Conservation (phyloP, 1,284 basidiomycete genomes). For the Golubevia sp. region DNA sequence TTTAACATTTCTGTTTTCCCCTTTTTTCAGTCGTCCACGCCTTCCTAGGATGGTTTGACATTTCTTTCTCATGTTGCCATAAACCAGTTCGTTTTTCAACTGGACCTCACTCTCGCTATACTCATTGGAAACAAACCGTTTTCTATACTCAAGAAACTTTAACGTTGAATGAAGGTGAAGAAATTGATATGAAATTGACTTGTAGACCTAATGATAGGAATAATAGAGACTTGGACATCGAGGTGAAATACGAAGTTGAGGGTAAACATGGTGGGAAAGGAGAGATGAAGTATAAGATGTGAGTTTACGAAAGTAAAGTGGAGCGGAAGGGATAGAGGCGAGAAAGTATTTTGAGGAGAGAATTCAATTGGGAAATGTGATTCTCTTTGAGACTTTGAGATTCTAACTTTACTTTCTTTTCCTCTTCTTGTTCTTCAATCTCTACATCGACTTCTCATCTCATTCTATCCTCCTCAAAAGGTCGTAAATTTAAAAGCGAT, state of each 20-base stretch:
- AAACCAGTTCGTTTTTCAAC: conserved; percentile 76
- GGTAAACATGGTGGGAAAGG: conserved; percentile 25
- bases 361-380: no score
- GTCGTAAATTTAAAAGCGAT: no score
- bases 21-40: conserved; percentile 73
- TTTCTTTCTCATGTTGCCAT: conserved; percentile 93
- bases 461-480: no score
- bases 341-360: no score
- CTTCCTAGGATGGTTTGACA: conserved; percentile 99
- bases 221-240: conserved; percentile 57
- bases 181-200: conserved; percentile 39
- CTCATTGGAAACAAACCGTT: conserved; percentile 62
- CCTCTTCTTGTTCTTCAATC: no score
- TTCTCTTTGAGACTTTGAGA: no score
- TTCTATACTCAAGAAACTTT: conserved; percentile 58
- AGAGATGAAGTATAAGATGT: conserved; percentile 59
- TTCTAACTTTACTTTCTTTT: no score
- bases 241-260: conserved; percentile 43
- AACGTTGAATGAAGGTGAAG: conserved; percentile 46
- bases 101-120: conserved; percentile 57
- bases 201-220: conserved; percentile 54
- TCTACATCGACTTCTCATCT: no score
- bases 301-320: no score
- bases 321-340: no score
- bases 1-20: background rate